Evolutionary conservation across 2,329 filamentous ascomycete species (phyloP).

Genomic region (Neopestalotiopsis clavispora): DNA sequence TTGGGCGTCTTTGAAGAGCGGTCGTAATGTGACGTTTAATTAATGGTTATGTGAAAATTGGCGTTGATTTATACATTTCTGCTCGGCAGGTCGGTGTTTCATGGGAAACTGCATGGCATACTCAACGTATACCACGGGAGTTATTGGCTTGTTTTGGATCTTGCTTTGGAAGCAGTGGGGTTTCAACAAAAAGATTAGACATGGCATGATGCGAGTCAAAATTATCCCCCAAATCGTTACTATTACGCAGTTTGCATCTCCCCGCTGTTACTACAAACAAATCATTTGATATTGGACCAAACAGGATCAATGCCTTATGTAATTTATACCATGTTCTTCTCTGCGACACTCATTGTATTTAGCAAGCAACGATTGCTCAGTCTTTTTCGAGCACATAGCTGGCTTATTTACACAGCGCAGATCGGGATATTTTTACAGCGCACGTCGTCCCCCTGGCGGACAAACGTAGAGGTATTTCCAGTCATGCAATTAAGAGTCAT

Average conservation of each 20-base stretch:
- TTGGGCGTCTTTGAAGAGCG: conserved; percentile 53
- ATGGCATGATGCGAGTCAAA: not conserved
- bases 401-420: not conserved
- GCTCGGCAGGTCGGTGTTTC: not conserved
- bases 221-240: not conserved
- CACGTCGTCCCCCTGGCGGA: not conserved
- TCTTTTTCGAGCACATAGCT: not conserved
- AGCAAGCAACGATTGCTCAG: not conserved
- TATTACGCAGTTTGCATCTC: not conserved
- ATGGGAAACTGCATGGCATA: conserved; percentile 16
- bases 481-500: conserved; percentile 1
- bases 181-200: conserved; percentile 13
- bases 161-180: not conserved
- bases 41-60: not conserved
- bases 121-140: conserved; percentile 21
- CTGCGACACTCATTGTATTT: not conserved
- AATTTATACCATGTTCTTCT: too few relatives aligned
- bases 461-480: conserved; percentile 5
- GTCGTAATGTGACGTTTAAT: conserved; percentile 21
- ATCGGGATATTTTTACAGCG: conserved; percentile 8
- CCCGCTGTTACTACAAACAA: not conserved
- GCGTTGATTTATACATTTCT: not conserved
- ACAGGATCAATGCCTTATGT: too few relatives aligned
- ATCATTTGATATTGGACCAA: too few relatives aligned
- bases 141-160: not conserved